Percentiles rank a stretch among this genome's conserved stretches.
phyloP scores from a whole-genome alignment of 495 filamentous ascomycete species.

The Cenococcum geophilum region DNA sequence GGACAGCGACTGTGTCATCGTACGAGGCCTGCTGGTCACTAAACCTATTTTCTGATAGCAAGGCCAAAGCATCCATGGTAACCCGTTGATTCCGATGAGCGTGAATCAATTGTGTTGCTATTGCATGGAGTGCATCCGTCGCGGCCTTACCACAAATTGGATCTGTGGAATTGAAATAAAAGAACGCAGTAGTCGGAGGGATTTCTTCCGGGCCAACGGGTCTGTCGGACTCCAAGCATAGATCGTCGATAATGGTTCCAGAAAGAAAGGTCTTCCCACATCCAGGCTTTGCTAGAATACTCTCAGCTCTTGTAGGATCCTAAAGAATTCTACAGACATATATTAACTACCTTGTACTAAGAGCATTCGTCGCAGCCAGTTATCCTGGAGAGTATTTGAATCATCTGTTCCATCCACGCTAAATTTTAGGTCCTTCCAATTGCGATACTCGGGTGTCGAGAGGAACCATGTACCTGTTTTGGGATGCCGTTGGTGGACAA shows the following conservation, averaged over 20 bases:
- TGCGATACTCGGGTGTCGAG: neutral
- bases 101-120: constrained; percentile 19
- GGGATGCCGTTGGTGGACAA: neutral
- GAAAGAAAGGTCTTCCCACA: constrained; percentile 24
- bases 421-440: too few species aligned
- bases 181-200: constrained; percentile 10
- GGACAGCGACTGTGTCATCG: constrained; percentile 19
- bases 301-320: too few species aligned
- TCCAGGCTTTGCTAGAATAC: constrained; percentile 15
- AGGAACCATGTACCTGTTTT: neutral
- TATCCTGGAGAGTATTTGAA: too few species aligned
- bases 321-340: too few species aligned
- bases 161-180: constrained; percentile 18
- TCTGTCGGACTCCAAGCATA: constrained; percentile 17
- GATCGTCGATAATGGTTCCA: constrained; percentile 18
- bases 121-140: constrained; percentile 18
- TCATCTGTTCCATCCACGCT: too few species aligned
- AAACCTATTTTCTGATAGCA: constrained; percentile 18
- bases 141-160: constrained; percentile 2
- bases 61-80: constrained; percentile 20
- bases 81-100: constrained; percentile 17
- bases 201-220: constrained; percentile 12
- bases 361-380: too few species aligned
- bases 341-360: too few species aligned
- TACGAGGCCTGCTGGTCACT: constrained; percentile 16